Base-by-base conservation (phyloP, 805 yeast species). In the Kazachstania taianensis region DNA sequence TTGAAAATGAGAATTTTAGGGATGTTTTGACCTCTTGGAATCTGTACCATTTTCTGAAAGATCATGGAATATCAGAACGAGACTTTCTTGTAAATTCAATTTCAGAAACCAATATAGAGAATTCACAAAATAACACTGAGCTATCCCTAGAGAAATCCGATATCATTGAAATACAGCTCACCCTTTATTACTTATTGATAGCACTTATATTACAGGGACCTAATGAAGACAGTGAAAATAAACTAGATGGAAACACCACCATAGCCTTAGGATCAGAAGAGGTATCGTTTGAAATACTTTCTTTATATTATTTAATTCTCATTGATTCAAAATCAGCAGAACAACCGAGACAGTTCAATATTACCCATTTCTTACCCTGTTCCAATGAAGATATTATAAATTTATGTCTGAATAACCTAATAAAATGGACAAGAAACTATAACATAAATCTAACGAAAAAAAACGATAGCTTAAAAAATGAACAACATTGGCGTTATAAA, bases 291-390 rank as follows among this genome's bases (percentile, higher is more conserved):
- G 58, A 55, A 32, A 52, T 57, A 5, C 37, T 57, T 20, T 49
- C 55, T 7, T 41, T 53, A 5, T 57, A 55, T 41, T 55, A 46
- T 39, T 38, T 54, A n/a, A 28, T 52, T 13, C 28, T 53, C 15
- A 38, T 49, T 9, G 50, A 55, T 19, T 26, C 31, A 12, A 38
- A 36, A 12, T 33, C 23, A 16, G 19, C 14, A 14, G 26, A 39
- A 20, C 46, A 46, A 30, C 59, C 62, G 10, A 36, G 36, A 25
- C 50, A 50, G 29, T 43, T 53, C 9, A 42, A 46, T 14, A 33
- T 50, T 5, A 24, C 43, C 15, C 55, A 57, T 33, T 37, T 53
- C 20, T 35, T 54, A 35, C 62, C 62, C 5, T 49, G 52, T 29
- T 36, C 49, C 20, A 55, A 46, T 25, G 35, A 40, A 12, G 53